phyloP scores from a whole-genome alignment of 2,329 filamentous ascomycete species.

The Beauveria scarabaeidicola region DNA sequence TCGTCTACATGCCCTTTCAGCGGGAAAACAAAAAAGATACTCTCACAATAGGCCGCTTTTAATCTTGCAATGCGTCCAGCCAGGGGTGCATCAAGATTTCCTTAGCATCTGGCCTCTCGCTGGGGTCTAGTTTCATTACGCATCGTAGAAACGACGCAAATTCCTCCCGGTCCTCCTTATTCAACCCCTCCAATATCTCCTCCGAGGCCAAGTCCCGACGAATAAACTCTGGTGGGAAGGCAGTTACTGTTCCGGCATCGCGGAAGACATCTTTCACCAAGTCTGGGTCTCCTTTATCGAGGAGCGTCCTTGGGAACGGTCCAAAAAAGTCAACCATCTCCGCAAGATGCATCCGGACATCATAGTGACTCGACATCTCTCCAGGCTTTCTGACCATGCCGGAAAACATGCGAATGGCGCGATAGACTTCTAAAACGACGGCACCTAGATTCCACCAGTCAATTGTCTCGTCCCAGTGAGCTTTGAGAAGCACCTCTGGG shows the following conservation, averaged over 20 bases:
- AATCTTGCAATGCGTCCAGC: slow-evolving; percentile 9
- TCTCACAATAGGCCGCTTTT: not conserved
- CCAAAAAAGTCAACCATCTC: slow-evolving; percentile 16
- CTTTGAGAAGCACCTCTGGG: slow-evolving; percentile 18
- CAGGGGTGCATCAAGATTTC: slow-evolving; percentile 14
- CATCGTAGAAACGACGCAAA: slow-evolving; percentile 13
- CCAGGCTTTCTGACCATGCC: not conserved
- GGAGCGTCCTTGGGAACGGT: slow-evolving; percentile 13
- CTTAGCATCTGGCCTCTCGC: slow-evolving; percentile 6
- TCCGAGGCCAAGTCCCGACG: slow-evolving; percentile 9
- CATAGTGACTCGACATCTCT: slow-evolving; percentile 9
- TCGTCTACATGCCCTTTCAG: too few relatives aligned
- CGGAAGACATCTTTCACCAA: slow-evolving; percentile 9
- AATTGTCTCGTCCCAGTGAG: slow-evolving; percentile 14
- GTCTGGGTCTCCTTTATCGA: slow-evolving; percentile 11
- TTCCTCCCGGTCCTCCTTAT: slow-evolving; percentile 8
- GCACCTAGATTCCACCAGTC: slow-evolving; percentile 19
- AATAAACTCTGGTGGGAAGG: not conserved
- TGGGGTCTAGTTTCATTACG: slow-evolving; percentile 15
- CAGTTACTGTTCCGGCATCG: slow-evolving; percentile 7
- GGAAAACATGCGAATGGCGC: slow-evolving; percentile 14
- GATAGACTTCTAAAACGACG: slow-evolving; percentile 14
- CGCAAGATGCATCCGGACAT: slow-evolving; percentile 11
- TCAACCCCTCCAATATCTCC: slow-evolving; percentile 10
- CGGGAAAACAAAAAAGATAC: too few relatives aligned